A percentile compares a stretch with the other conserved stretches of the same genome.
Evolutionary conservation across 1,284 basidiomycete species (phyloP).

Genomic region (Athelia sp.): DNA sequence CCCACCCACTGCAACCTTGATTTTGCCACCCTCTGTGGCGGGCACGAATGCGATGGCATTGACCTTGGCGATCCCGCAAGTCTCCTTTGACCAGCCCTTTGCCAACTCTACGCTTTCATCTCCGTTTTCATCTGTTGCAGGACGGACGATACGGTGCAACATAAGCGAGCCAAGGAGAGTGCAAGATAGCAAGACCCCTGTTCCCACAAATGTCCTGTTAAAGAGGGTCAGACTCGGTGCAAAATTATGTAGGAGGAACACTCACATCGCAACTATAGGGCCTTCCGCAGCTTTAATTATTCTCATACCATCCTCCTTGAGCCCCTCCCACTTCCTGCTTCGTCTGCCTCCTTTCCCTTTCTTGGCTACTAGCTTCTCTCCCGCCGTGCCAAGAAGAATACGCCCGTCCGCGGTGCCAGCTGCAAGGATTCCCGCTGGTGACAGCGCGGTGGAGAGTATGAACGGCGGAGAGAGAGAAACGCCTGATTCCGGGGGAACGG

Average conservation of each 20-base stretch:
- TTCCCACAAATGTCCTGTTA: conserved; percentile 44
- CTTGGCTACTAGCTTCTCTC: conserved; percentile 41
- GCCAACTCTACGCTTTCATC: conserved; percentile 30
- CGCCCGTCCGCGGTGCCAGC: conserved; percentile 72
- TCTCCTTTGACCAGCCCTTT: conserved; percentile 39
- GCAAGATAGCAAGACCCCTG: conserved; percentile 42
- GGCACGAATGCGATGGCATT: conserved; percentile 48
- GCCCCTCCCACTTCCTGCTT: conserved; percentile 67
- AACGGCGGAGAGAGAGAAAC: conserved; percentile 70
- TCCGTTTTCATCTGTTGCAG: conserved; percentile 18
- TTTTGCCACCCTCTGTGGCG: conserved; percentile 10
- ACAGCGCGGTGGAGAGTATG: conserved; percentile 54
- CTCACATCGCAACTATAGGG: conserved; percentile 65
- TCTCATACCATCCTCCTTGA: conserved; percentile 42
- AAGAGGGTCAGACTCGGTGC: conserved; percentile 2
- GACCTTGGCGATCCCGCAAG: conserved; percentile 47
- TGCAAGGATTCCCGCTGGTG: conserved; percentile 53
- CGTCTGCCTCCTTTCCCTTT: conserved; percentile 31
- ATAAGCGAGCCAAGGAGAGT: conserved; percentile 56
- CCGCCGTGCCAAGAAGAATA: conserved; percentile 62
- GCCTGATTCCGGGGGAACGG: conserved; percentile 34
- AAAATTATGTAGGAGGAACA: conserved; percentile 6
- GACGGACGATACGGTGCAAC: conserved; percentile 37
- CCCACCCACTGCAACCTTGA: conserved; percentile 52
- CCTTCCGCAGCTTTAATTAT: conserved; percentile 57